A percentile compares a stretch with the other conserved stretches of the same genome.
phyloP scores from a whole-genome alignment of 2,329 filamentous ascomycete genomes.

The Paecilomyces niveus region DNA sequence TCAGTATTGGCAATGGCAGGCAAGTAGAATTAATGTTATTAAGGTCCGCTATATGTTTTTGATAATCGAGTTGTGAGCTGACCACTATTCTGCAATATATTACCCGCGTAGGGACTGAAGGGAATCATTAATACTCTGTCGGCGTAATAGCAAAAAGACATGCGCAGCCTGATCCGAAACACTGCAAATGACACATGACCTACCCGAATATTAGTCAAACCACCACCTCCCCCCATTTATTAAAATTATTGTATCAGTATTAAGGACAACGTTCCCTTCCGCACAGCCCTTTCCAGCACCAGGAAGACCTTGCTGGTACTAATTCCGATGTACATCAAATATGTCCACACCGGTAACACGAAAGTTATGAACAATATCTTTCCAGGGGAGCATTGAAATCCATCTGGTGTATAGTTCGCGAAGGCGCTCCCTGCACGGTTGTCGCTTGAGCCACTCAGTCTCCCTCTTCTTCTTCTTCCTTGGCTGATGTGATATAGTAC shows the following conservation, averaged over 20 bases:
- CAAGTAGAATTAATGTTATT: no score
- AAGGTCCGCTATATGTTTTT: no score
- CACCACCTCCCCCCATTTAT: background rate
- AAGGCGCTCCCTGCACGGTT: background rate
- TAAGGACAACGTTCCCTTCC: background rate
- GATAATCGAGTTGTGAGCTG: no score
- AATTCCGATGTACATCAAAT: background rate
- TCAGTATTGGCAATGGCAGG: no score
- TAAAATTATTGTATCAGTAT: background rate
- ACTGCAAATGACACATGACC: background rate
- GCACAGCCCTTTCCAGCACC: background rate
- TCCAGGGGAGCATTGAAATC: background rate
- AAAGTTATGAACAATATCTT: background rate
- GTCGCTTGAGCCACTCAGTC: conserved; percentile 22
- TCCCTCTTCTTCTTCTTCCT: conserved; percentile 39
- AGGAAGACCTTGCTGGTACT: background rate
- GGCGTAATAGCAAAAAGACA: background rate
- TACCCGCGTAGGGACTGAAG: no score
- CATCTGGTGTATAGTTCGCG: background rate
- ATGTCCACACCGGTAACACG: background rate
- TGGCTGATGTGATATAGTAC: conserved; percentile 34
- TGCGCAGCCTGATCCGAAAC: background rate
- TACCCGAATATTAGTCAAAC: background rate
- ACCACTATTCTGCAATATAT: background rate
- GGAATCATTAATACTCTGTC: no score